phyloP scores from a whole-genome alignment of 2,329 filamentous ascomycete species.

The Exophiala viscosa region DNA sequence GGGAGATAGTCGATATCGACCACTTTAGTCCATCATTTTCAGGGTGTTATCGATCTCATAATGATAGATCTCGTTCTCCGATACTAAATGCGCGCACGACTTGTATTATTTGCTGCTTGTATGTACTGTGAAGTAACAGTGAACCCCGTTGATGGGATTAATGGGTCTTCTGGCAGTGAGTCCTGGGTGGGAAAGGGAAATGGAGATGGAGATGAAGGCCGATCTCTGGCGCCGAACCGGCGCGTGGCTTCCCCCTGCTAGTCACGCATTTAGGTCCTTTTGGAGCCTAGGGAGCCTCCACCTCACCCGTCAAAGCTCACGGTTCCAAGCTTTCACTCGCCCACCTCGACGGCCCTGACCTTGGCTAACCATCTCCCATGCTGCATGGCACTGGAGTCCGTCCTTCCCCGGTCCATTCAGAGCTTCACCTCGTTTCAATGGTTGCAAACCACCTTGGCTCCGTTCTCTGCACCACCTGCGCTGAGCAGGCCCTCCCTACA shows the following conservation, averaged over 20 bases:
- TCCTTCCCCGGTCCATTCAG: constrained; percentile 9
- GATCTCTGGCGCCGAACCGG: neutral
- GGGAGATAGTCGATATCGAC: no score
- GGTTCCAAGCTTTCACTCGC: neutral
- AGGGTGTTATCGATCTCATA: no score
- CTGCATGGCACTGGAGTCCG: neutral
- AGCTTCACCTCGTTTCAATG: constrained; percentile 1
- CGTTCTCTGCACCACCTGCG: neutral
- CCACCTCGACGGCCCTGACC: neutral
- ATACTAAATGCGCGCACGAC: no score
- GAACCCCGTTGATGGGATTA: no score
- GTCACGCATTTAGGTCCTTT: neutral
- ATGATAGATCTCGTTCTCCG: no score
- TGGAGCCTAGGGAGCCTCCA: neutral
- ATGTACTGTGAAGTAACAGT: no score
- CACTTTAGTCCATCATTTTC: no score
- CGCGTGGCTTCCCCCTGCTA: constrained; percentile 1
- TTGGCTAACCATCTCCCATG: neutral
- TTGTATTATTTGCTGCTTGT: no score
- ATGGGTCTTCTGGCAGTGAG: no score
- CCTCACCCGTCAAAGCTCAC: neutral
- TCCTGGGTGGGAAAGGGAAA: no score
- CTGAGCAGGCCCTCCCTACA: neutral
- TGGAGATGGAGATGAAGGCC: neutral
- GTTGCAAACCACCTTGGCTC: neutral